These are phyloP conservation scores for Neofusicoccum sp. DNA, from an alignment of 2,329 filamentous ascomycete genomes.

Conservation along the genomic window DNA sequence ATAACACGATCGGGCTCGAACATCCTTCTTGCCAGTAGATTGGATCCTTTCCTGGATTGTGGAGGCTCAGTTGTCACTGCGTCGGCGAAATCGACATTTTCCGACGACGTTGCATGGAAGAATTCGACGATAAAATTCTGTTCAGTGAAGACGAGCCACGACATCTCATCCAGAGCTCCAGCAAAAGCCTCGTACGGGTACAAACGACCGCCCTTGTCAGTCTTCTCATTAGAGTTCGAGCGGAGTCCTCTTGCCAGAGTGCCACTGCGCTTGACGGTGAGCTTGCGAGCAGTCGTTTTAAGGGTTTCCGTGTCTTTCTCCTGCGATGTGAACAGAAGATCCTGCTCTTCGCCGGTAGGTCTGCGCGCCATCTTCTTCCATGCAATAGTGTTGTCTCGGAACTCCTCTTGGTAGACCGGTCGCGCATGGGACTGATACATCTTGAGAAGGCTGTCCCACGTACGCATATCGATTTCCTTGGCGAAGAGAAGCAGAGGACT, in stretches of 20 bases:
- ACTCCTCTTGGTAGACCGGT: constrained; percentile 76
- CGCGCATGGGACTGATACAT: constrained; percentile 77
- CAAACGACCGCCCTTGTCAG: constrained; percentile 62
- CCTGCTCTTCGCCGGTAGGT: constrained; percentile 71
- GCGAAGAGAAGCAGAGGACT: constrained; percentile 84
- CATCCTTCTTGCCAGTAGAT: constrained; percentile 70
- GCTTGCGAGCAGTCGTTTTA: constrained; percentile 70
- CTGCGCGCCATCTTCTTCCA: constrained; percentile 82
- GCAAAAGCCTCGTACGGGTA: constrained; percentile 80
- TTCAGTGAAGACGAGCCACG: constrained; percentile 83
- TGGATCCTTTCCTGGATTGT: constrained; percentile 66
- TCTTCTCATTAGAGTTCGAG: constrained; percentile 64
- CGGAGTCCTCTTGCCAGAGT: constrained; percentile 74
- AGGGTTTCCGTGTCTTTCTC: constrained; percentile 82
- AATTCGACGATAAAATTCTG: constrained; percentile 98
- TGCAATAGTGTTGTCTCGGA: constrained; percentile 70
- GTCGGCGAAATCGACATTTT: constrained; percentile 80
- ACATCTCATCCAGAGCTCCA: constrained; percentile 74
- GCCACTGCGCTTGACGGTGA: constrained; percentile 92
- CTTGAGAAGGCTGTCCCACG: constrained; percentile 77
- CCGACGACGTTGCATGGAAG: constrained; percentile 87
- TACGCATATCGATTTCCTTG: constrained; percentile 74
- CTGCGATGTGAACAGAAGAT: constrained; percentile 83
- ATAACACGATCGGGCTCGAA: constrained; percentile 88
- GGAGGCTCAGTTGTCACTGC: constrained; percentile 66